Conservation (phyloP, 1,284 basidiomycete species). For the Melampsora occidentalis region DNA sequence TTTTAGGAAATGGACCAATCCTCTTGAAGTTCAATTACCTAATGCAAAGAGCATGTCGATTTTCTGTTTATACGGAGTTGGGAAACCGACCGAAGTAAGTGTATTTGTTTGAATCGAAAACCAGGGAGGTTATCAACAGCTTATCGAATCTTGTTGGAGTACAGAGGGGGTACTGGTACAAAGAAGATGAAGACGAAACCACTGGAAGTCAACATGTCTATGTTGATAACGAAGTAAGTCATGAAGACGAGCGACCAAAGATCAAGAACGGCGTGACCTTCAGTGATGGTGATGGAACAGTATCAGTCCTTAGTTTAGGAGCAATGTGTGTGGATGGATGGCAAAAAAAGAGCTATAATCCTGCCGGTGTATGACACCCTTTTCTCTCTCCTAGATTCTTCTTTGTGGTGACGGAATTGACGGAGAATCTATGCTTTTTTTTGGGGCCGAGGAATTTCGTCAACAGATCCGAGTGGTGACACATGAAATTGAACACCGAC, state of each 20-base stretch:
- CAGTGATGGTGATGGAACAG: constrained; percentile 94
- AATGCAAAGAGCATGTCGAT: constrained; percentile 88
- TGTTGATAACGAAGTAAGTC: constrained; percentile 78
- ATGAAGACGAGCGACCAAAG: constrained; percentile 59
- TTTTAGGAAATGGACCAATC: constrained; percentile 84
- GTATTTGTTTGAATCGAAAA: constrained; percentile 49
- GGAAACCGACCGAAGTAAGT: constrained; percentile 87
- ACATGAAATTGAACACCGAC: constrained; percentile 84
- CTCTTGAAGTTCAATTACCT: constrained; percentile 82
- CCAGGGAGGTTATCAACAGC: constrained; percentile 36
- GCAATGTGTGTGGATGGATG: constrained; percentile 95
- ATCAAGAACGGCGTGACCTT: constrained; percentile 78
- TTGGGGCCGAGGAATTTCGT: neutral
- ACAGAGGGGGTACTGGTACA: constrained; percentile 45
- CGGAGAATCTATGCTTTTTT: too few species aligned
- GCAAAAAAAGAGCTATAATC: constrained; percentile 88
- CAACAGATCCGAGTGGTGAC: constrained; percentile 65
- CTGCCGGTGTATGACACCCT: constrained; percentile 69
- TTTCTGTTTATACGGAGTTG: constrained; percentile 90
- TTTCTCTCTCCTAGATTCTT: neutral
- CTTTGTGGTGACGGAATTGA: neutral
- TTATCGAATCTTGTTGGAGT: neutral
- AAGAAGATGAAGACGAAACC: constrained; percentile 45
- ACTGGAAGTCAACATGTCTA: constrained; percentile 63
- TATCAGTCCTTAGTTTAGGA: constrained; percentile 80